These are phyloP conservation scores for Paracorniculantispora psalliotae DNA, from an alignment of 2,329 filamentous ascomycete genomes.

Conservation along the genomic window DNA sequence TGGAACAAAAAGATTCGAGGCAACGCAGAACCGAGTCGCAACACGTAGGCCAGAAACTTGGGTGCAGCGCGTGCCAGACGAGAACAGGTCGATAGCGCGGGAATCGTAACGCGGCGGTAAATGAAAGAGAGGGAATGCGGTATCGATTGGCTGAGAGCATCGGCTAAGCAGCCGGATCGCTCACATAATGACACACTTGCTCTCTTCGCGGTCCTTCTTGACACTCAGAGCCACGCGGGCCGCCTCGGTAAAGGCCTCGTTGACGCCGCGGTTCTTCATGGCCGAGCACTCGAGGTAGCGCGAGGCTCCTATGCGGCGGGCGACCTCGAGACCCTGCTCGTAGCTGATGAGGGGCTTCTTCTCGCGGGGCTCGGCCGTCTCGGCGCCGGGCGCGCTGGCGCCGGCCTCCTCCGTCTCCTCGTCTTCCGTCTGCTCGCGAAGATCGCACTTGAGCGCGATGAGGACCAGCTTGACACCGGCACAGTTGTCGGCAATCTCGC, in stretches of 20 bases:
- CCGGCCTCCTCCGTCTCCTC: slow-evolving; percentile 62
- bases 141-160: background rate
- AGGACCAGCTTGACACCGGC: slow-evolving; percentile 91
- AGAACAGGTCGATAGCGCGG: background rate
- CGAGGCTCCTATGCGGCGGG: slow-evolving; percentile 83
- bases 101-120: slow-evolving; percentile 2
- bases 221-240: slow-evolving; percentile 83
- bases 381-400: slow-evolving; percentile 27
- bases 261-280: slow-evolving; percentile 96
- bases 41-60: background rate
- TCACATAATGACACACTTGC: slow-evolving; percentile 59
- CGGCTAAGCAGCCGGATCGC: background rate
- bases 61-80: background rate
- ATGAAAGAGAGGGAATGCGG: background rate
- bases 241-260: slow-evolving; percentile 97
- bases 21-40: background rate
- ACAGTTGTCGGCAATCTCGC: slow-evolving; percentile 97
- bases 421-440: slow-evolving; percentile 71
- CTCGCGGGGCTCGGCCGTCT: slow-evolving; percentile 39
- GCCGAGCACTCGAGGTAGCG: slow-evolving; percentile 97
- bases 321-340: slow-evolving; percentile 85
- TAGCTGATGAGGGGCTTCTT: slow-evolving; percentile 79
- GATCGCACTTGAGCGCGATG: slow-evolving; percentile 93
- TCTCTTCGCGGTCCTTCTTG: slow-evolving; percentile 59
- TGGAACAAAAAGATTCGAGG: background rate